Percentiles rank a stretch among this genome's conserved stretches.
These are phyloP conservation scores for Fusarium sp. DNA, from an alignment of 2,329 filamentous ascomycete genomes.

Conservation along the genomic window DNA sequence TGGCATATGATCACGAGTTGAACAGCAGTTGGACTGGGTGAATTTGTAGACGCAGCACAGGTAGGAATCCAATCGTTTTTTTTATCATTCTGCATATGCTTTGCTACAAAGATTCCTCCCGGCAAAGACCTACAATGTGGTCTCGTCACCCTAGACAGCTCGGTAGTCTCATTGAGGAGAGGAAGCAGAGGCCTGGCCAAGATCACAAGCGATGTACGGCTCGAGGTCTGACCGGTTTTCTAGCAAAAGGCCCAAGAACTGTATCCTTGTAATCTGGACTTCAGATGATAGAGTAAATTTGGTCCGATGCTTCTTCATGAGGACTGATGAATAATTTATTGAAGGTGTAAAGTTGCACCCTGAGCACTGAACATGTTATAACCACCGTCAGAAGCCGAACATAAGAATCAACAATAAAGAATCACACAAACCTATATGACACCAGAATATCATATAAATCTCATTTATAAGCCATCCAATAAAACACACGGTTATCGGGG, in stretches of 20 bases:
- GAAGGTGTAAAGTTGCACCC: neutral
- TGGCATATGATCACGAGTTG: neutral
- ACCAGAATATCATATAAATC: neutral
- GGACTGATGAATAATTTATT: neutral
- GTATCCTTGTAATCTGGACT: neutral
- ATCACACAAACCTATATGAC: neutral
- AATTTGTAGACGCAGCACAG: fast-evolving
- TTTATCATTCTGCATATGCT: neutral
- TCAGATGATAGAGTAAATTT: neutral
- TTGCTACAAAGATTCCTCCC: neutral
- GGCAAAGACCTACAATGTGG: neutral
- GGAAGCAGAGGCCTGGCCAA: neutral
- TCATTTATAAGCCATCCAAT: neutral
- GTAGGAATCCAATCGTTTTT: neutral
- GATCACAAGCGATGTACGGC: neutral
- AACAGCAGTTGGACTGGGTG: neutral
- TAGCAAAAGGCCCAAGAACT: neutral
- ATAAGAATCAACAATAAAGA: neutral
- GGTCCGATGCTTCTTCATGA: neutral
- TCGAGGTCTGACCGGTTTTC: neutral
- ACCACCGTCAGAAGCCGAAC: neutral
- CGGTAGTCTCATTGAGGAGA: neutral
- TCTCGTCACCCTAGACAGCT: neutral
- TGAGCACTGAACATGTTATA: neutral
- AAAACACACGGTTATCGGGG: neutral